Evolutionary conservation across 345 rosid species (phyloP).

Genomic region (Geranium brycei): DNA sequence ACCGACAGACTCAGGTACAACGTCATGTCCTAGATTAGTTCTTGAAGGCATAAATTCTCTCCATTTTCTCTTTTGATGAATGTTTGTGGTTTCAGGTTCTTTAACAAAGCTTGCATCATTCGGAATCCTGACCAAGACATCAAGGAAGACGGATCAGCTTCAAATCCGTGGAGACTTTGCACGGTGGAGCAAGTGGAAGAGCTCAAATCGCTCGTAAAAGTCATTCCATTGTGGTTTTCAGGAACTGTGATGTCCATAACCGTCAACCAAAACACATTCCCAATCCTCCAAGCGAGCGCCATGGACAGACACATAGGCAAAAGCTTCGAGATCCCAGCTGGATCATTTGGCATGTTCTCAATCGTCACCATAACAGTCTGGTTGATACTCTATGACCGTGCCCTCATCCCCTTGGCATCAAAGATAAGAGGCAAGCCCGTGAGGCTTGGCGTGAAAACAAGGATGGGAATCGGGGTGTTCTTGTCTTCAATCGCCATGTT

Average conservation of each 20-base stretch:
- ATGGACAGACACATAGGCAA: slow-evolving; percentile 53
- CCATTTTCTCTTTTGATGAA: too few species aligned
- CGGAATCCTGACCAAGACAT: slow-evolving; percentile 36
- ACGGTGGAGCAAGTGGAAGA: slow-evolving; percentile 73
- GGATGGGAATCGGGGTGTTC: slow-evolving; percentile 65
- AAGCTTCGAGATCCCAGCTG: slow-evolving; percentile 64
- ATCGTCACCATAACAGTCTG: slow-evolving; percentile 34
- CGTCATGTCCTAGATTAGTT: not conserved
- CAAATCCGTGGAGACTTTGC: slow-evolving; percentile 45
- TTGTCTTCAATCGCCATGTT: slow-evolving; percentile 50
- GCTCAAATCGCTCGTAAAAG: slow-evolving; percentile 52
- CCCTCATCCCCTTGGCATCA: slow-evolving; percentile 50
- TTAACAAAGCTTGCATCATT: slow-evolving; percentile 59
- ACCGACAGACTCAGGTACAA: slow-evolving; percentile 8
- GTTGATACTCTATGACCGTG: slow-evolving; percentile 61
- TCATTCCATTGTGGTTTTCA: slow-evolving; percentile 62
- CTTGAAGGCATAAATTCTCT: too few species aligned
- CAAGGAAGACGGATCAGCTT: slow-evolving; percentile 31
- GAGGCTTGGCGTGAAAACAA: slow-evolving; percentile 33
- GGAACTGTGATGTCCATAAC: slow-evolving; percentile 57
- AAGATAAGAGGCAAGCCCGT: slow-evolving; percentile 48
- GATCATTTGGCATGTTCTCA: slow-evolving; percentile 44
- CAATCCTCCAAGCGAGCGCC: slow-evolving; percentile 51
- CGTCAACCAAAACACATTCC: slow-evolving; percentile 48
- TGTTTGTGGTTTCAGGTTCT: slow-evolving; percentile 29